Evolutionary conservation across 23 red algal species (phyloP), one percentile per base, ranked within the genome.

Genomic region (Chondrus crispus): DNA sequence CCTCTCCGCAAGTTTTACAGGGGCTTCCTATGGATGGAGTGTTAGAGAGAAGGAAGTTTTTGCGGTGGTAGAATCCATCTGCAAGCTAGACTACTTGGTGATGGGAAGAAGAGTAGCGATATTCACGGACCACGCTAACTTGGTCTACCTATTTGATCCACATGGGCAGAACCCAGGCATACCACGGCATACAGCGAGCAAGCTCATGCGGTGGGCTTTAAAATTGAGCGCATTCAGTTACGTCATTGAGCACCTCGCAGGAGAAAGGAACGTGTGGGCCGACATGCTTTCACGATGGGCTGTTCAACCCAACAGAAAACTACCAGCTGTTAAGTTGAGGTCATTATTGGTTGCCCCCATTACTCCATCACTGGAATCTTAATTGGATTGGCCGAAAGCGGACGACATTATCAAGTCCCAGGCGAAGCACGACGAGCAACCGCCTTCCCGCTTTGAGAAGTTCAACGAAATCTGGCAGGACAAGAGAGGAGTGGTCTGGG

Each of bases 401-500:
- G 52, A 57, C 16, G 52, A 57, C 52, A 57, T 57, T 14, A 57
- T 16, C 16, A 22, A 14, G 22, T 57, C 52, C 22, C 52, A 57
- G 14, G 16, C 14, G 52, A 57, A 57, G n/a, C n/a, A n/a, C n/a
- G n/a, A n/a, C n/a, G n/a, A n/a, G n/a, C n/a, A n/a, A n/a, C n/a
- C n/a, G n/a, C n/a, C n/a, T n/a, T n/a, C n/a, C n/a, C n/a, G n/a
- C n/a, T n/a, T n/a, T n/a, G n/a, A n/a, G n/a, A n/a, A n/a, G n/a
- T n/a, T n/a, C n/a, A n/a, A n/a, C n/a, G n/a, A n/a, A n/a, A n/a
- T n/a, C n/a, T n/a, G n/a, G n/a, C n/a, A n/a, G n/a, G n/a, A n/a
- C n/a, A n/a, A n/a, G n/a, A n/a, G n/a, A 84, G 51, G 80, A 64
- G 24, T 42, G 38, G n/a, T 88, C 3, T 88, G 45, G 63, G 73